A percentile compares a stretch with the other conserved stretches of the same genome.
Evolutionary conservation across 805 yeast species (phyloP).

Genomic region (Saturnispora saitoi): DNA sequence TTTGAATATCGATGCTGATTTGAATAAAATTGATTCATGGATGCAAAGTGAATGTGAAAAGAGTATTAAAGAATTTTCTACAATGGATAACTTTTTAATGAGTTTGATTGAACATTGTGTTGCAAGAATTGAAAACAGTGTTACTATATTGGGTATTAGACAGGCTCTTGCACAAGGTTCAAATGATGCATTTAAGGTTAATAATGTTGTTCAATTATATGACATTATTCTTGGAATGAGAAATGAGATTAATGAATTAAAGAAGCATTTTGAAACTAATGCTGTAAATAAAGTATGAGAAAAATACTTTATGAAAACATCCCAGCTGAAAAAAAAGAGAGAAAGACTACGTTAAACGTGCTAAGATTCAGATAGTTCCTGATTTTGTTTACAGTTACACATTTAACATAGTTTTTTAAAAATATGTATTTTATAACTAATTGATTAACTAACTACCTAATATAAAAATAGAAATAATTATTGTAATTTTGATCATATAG

Average conservation of each 20-base stretch:
- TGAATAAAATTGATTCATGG: conserved; percentile 12
- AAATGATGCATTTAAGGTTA: neutral
- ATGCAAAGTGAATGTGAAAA: conserved; percentile 16
- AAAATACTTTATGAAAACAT: too few species aligned
- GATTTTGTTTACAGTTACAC: too few species aligned
- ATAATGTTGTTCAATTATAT: conserved; percentile 2
- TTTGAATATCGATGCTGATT: conserved; percentile 17
- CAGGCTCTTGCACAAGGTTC: conserved; percentile 4
- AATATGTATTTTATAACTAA: too few species aligned
- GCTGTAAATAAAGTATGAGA: neutral
- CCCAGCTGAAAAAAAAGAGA: neutral
- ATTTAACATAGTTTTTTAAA: too few species aligned
- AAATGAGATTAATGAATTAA: conserved; percentile 7
- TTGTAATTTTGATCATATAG: too few species aligned
- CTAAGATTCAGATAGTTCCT: too few species aligned
- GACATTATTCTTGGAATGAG: conserved; percentile 8
- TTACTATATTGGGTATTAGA: conserved; percentile 36
- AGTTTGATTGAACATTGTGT: conserved; percentile 55
- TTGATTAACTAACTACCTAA: too few species aligned
- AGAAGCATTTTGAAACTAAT: neutral
- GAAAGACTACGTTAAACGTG: too few species aligned
- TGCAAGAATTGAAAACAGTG: conserved; percentile 59
- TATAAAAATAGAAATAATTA: too few species aligned
- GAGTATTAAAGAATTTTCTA: conserved; percentile 1
- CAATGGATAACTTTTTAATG: conserved; percentile 37